These are phyloP conservation scores for Trichocomaceae sp. DNA, from an alignment of 2,329 filamentous ascomycete genomes.

Conservation along the genomic window DNA sequence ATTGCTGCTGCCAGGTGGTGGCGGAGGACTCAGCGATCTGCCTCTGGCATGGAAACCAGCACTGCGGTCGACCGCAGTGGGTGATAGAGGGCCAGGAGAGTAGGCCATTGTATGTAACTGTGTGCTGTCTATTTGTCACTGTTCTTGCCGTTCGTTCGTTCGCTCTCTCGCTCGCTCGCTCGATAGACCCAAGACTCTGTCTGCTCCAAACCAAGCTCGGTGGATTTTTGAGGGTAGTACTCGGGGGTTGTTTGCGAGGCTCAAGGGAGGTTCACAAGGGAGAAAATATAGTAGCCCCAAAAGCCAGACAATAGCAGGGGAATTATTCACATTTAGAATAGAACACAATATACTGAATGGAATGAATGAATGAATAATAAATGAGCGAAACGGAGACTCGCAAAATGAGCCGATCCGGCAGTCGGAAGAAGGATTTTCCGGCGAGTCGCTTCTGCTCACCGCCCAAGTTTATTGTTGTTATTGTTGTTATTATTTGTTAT, in stretches of 20 bases:
- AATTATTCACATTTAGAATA: background rate
- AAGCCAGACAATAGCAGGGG: background rate
- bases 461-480: background rate
- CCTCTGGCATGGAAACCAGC: constrained; percentile 21
- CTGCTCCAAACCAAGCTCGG: background rate
- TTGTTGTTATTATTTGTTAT: too few species aligned
- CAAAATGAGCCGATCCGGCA: constrained; percentile 5
- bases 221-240: too few species aligned
- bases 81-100: constrained; percentile 33
- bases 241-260: background rate
- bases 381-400: constrained; percentile 5
- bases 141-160: background rate
- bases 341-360: too few species aligned
- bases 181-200: background rate
- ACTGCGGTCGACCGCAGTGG: constrained; percentile 16
- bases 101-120: constrained; percentile 30
- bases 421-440: constrained; percentile 2
- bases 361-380: background rate
- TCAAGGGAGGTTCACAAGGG: background rate
- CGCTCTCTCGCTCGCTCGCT: background rate
- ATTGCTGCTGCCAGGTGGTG: constrained; percentile 15
- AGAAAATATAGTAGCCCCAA: background rate
- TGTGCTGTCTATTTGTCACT: background rate
- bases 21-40: constrained; percentile 28
- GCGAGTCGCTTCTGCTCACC: background rate